Evolutionary conservation across 441 rosid genomes (phyloP), one percentile per base, ranked within the genome.

Genomic region (Pelargonium citronellum): DNA sequence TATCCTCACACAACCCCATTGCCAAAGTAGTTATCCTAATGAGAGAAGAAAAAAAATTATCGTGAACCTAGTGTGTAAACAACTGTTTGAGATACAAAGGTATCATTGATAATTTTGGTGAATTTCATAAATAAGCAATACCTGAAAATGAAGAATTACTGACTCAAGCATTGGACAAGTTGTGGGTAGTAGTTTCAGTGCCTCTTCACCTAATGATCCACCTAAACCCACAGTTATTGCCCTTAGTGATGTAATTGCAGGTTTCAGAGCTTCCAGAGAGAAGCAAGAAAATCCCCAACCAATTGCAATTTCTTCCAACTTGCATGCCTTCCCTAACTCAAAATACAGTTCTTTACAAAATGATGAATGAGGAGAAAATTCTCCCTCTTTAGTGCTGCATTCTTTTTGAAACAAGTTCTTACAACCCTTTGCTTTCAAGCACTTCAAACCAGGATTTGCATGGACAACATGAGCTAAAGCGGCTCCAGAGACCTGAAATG

Each of bases 281-380:
- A 79, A 73, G 58, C 70, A 81, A 73, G 89, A 75, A 73, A 89
- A 82, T 1, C 96, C 94, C 97, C 96, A 91, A 63, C 96, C 96
- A 15, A 89, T 69, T 30, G 84, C 80, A 80, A 89, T 79, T 74
- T 83, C 86, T 82, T 83, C 81, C 79, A 91, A 73, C 68, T 65
- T 78, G 83, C 77, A 80, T 68, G 77, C 80, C 79, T 77, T 82
- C 30, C 86, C 83, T 61, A 87, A 68, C 76, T 67, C 82, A 17
- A 69, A 19, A 70, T 76, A 83, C 66, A 83, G 71, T 13, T 83
- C 87, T 69, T 64, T 67, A 66, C 74, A 39, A 43, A 79, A 19
- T 73, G 27, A 43, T 16, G 74, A 64, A 68, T 51, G 16, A n/a
- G 79, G 79, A 55, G 82, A 74, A 60, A 61, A 67, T 22, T 75